A percentile compares a stretch with the other conserved stretches of the same genome.
These are phyloP conservation scores for Litsea cubeba DNA, from an alignment of 164 flowering plant species.

Conservation along the genomic window DNA sequence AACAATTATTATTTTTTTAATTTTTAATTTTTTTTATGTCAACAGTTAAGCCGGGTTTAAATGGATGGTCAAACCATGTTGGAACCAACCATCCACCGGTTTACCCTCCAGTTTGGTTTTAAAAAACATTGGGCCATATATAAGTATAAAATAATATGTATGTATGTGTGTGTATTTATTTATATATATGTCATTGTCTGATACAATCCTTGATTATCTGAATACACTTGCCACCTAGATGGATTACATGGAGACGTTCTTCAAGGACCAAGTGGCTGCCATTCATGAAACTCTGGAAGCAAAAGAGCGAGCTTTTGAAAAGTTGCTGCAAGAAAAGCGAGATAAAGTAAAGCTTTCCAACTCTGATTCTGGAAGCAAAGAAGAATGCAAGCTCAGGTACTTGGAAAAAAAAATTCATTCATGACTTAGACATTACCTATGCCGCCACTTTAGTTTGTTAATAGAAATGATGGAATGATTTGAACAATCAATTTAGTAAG, in stretches of 20 bases:
- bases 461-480: neutral
- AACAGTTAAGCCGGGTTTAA: no score
- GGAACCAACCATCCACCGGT: no score
- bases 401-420: neutral
- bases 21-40: no score
- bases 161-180: no score
- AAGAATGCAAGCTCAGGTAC: slow-evolving; percentile 44
- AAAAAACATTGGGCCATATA: no score
- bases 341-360: slow-evolving; percentile 39
- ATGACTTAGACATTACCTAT: neutral
- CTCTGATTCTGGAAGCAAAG: slow-evolving; percentile 27
- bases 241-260: slow-evolving; percentile 70
- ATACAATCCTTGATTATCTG: no score
- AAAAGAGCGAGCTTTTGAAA: slow-evolving; percentile 60
- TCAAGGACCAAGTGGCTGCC: slow-evolving; percentile 46
- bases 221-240: slow-evolving; percentile 33
- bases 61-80: no score
- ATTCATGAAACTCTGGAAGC: slow-evolving; percentile 43
- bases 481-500: neutral
- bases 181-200: no score
- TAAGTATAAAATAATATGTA: no score
- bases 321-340: slow-evolving; percentile 54
- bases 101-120: no score
- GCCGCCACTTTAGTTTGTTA: neutral
- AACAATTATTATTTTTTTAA: no score